Percentiles rank a stretch among this genome's conserved stretches.
phyloP scores from a whole-genome alignment of 2,329 filamentous ascomycete genomes.

The Penicillium sp. region DNA sequence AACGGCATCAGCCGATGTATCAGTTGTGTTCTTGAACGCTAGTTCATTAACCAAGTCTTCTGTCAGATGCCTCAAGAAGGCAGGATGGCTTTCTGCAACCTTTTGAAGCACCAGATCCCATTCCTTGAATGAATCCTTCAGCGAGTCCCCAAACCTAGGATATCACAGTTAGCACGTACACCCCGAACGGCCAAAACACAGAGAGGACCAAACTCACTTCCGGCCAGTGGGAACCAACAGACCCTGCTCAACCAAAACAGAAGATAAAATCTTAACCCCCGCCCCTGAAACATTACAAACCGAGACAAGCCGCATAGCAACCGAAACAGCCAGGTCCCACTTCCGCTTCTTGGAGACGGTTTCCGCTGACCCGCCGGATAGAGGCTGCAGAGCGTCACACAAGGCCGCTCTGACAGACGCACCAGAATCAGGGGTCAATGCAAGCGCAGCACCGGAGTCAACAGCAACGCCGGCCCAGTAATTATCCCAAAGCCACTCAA shows the following conservation, averaged over 20 bases:
- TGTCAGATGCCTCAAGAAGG: constrained; percentile 41
- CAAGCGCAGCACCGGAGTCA: constrained; percentile 7
- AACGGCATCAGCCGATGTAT: constrained; percentile 29
- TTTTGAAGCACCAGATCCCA: constrained; percentile 40
- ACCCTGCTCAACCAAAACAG: constrained; percentile 29
- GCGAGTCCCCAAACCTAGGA: constrained; percentile 27
- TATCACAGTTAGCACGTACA: constrained; percentile 1
- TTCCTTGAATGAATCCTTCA: constrained; percentile 31
- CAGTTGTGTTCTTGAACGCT: constrained; percentile 22
- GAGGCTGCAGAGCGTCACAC: constrained; percentile 19
- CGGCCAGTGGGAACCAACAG: constrained; percentile 28
- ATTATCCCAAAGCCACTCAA: constrained; percentile 84
- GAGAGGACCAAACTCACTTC: constrained; percentile 25
- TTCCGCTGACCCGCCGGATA: constrained; percentile 13
- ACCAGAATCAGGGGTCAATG: constrained; percentile 10
- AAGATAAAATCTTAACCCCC: constrained; percentile 23
- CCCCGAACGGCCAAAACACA: constrained; percentile 3
- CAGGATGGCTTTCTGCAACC: constrained; percentile 34
- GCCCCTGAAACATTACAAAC: constrained; percentile 26
- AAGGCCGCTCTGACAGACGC: constrained; percentile 22
- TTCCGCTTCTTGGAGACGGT: constrained; percentile 33
- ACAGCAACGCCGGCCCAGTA: constrained; percentile 67
- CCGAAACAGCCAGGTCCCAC: constrained; percentile 22
- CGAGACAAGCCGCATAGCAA: constrained; percentile 29
- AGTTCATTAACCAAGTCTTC: constrained; percentile 41